These are phyloP conservation scores for Septoria linicola DNA, from an alignment of 2,329 filamentous ascomycete genomes.

Conservation along the genomic window DNA sequence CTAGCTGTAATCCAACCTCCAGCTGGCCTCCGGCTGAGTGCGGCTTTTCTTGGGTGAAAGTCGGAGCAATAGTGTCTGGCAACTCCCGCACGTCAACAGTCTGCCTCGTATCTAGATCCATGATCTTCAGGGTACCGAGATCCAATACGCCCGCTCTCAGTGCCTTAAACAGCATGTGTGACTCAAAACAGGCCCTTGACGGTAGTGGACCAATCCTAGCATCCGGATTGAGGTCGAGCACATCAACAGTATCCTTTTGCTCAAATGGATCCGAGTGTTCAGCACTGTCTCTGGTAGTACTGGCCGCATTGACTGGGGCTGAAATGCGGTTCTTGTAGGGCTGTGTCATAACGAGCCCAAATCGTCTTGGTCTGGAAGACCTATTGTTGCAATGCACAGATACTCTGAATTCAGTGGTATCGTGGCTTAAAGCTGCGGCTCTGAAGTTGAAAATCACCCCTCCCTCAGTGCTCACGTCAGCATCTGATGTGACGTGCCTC, in stretches of 20 bases:
- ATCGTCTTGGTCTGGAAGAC: conserved; percentile 60
- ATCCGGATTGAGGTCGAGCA: conserved; percentile 74
- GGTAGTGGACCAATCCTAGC: conserved; percentile 70
- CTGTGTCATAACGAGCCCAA: conserved; percentile 59
- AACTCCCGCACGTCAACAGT: conserved; percentile 74
- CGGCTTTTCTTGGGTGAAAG: too few species aligned
- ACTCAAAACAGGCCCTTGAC: conserved; percentile 70
- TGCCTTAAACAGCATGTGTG: conserved; percentile 70
- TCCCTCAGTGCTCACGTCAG: conserved; percentile 3
- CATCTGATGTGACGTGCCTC: conserved; percentile 4
- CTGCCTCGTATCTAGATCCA: conserved; percentile 72
- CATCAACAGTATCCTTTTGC: conserved; percentile 61
- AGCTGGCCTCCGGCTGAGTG: background rate
- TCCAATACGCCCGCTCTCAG: conserved; percentile 64
- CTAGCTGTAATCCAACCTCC: too few species aligned
- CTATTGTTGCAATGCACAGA: conserved; percentile 75
- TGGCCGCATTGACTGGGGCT: background rate
- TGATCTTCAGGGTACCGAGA: conserved; percentile 70
- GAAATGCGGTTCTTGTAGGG: conserved; percentile 1
- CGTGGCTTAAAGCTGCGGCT: conserved; percentile 58
- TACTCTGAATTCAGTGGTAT: conserved; percentile 70
- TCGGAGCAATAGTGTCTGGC: conserved; percentile 60
- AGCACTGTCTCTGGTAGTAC: conserved; percentile 21
- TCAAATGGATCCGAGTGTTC: conserved; percentile 24
- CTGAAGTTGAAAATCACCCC: conserved; percentile 75